Conservation (phyloP, 1,284 basidiomycete species). For the Melanopsichium pennsylvanicum region DNA sequence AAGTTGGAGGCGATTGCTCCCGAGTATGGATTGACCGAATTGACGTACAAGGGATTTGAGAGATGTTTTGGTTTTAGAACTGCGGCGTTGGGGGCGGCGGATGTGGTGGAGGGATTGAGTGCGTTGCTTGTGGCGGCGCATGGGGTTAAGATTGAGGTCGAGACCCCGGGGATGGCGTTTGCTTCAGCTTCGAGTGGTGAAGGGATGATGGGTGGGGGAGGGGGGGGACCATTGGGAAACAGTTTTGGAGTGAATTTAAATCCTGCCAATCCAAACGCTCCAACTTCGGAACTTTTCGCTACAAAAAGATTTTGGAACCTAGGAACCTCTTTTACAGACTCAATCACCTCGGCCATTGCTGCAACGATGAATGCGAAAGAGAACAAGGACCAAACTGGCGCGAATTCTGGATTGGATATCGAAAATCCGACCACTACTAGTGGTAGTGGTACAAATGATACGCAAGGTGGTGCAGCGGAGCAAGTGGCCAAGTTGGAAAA, state of each 20-base stretch:
- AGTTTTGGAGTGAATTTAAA: slow-evolving; percentile 23
- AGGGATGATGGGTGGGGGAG: slow-evolving; percentile 1
- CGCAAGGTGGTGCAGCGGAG: too few relatives aligned
- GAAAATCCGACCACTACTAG: too few relatives aligned
- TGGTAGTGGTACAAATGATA: too few relatives aligned
- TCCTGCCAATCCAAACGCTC: slow-evolving; percentile 16
- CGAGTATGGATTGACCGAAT: slow-evolving; percentile 94
- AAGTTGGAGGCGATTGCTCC: slow-evolving; percentile 91
- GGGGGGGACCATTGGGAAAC: too few relatives aligned
- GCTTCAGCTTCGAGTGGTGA: slow-evolving; percentile 10
- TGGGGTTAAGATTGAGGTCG: slow-evolving; percentile 87
- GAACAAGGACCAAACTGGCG: slow-evolving; percentile 63
- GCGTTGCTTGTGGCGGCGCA: slow-evolving; percentile 90
- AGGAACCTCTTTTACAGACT: slow-evolving; percentile 24
- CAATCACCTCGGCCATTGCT: slow-evolving; percentile 5
- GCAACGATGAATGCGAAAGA: neutral
- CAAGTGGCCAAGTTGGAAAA: slow-evolving; percentile 12
- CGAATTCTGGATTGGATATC: slow-evolving; percentile 85
- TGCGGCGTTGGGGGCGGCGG: slow-evolving; percentile 85
- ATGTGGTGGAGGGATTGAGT: slow-evolving; percentile 87
- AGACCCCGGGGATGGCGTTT: slow-evolving; percentile 53
- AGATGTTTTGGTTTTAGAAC: slow-evolving; percentile 88
- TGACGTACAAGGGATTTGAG: slow-evolving; percentile 90
- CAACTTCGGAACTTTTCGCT: slow-evolving; percentile 46
- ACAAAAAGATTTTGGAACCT: slow-evolving; percentile 50